Evolutionary conservation across 768 basidiomycete genomes (phyloP), one percentile per base, ranked within the genome.

Genomic region (Lepiota subincarnata): DNA sequence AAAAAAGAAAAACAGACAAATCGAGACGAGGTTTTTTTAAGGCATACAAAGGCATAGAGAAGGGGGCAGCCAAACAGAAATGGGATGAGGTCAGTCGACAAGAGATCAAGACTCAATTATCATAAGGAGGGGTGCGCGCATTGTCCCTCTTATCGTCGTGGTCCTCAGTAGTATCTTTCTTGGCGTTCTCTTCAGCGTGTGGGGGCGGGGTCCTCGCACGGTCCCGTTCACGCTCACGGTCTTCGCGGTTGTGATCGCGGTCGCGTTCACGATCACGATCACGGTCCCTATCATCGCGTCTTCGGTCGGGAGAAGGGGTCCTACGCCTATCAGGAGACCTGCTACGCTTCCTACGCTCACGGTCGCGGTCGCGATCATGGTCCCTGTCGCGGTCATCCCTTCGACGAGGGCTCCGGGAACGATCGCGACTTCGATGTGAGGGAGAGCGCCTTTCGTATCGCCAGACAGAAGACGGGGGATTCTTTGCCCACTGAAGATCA

Each of bases 91-190:
- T 37, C n/a, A 38, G 24, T 19, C 24, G 14, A 18, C 16, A 14
- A 22, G 46, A 39, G 10, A 22, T 49, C 51, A 18, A n/a, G 26
- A 57, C 44, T 78, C 65, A 78, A 64, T 74, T 74, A 59, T 83
- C 82, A 57, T 81, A 83, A 28, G 81, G 81, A 35, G 84, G 83
- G 6, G 82, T 83, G 59, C 76, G 77, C 48, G 77, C 78, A 64
- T 74, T 69, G 48, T 83, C 82, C 41, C 76, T 69, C 45, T 71
- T 69, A 48, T 70, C 67, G 50, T 68, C 68, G 28, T 46, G 19
- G 13, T 42, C 46, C 24, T 75, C 76, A 35, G 74, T 67, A 13
- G 72, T 70, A 39, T 71, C 68, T 35, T 71, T 56, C 38, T 42
- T 35, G 19, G 34, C 40, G 16, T 16, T 39, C 34, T 59, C 58